These are phyloP conservation scores for Echites panduratus DNA, from an alignment of 257 asterid species.

Conservation along the genomic window DNA sequence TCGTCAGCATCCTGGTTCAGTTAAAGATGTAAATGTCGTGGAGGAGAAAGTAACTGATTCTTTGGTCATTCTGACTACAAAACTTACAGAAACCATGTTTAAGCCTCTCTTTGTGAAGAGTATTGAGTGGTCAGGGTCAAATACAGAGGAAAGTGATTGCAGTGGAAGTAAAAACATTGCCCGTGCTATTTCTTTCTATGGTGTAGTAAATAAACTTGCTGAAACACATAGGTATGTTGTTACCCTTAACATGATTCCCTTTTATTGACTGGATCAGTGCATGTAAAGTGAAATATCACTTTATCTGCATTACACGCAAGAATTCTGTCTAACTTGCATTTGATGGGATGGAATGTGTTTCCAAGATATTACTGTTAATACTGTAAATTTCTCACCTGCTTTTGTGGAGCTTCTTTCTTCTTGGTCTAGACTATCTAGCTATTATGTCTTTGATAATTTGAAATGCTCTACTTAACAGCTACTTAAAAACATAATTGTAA, in stretches of 20 bases:
- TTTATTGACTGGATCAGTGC: not conserved
- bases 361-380: not conserved
- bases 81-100: slow-evolving; percentile 81
- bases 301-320: not conserved
- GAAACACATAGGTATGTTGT: slow-evolving; percentile 70
- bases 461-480: not conserved
- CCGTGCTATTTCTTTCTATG: slow-evolving; percentile 76
- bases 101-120: slow-evolving; percentile 77
- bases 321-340: not conserved
- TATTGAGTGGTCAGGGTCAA: slow-evolving; percentile 81
- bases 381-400: not conserved
- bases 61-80: slow-evolving; percentile 62
- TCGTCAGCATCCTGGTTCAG: slow-evolving; percentile 48
- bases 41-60: slow-evolving; percentile 65
- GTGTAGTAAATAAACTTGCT: slow-evolving; percentile 69
- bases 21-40: slow-evolving; percentile 48
- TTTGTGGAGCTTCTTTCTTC: not conserved
- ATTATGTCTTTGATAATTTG: not conserved
- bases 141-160: slow-evolving; percentile 35
- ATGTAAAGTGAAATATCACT: not conserved
- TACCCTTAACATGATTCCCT: not conserved
- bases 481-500: not conserved
- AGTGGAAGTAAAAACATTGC: slow-evolving; percentile 30
- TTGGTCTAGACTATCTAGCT: not conserved
- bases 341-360: not conserved